Base-by-base conservation (phyloP, 257 asterid species). In the Solanum chilense region DNA sequence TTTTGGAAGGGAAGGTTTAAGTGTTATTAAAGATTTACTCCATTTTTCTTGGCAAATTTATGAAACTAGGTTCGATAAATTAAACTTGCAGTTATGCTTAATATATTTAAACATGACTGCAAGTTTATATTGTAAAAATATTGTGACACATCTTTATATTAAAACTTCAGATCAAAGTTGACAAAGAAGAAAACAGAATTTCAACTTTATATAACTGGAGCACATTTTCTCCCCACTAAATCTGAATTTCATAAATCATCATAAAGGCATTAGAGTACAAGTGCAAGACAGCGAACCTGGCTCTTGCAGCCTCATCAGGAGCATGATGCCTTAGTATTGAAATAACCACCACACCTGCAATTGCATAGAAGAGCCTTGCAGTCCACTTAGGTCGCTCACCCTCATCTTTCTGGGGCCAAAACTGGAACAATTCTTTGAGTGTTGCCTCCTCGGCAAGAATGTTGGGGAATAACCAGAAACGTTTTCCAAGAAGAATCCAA, bases 371-470 rank as follows among this genome's bases (percentile, higher is more conserved):
- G 44, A 97, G 91, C 93, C 99, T 91, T 23, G 98, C 99, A 11
- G 98, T 93, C 99, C 99, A 97, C 91, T 97, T 96, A 3, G 99
- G 98, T 85, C 92, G 94, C 88, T 94, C 99, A 7, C 87, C 95
- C 91, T 95, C 99, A 64, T 97, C 99, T 91, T 95, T 97, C 93
- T 93, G 92, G 83, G 99, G 99, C 99, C 98, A 96, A 90, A 97
- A 96, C 92, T 96, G 99, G 95, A 97, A 97, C 87, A 97, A 86
- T 87, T 97, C 99, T 91, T 96, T 94, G 4, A 97, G 95, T 11
- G 99, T 97, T 85, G 99, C 99, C 92, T 97, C 99, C 92, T 96
- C 99, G 0, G 99, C 99, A 84, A 97, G 99, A 88, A 97, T 97
- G 89, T 97, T 96, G 11, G 99, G 99, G 96, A 97, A 97, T 89